These are phyloP conservation scores for Benincasa hispida DNA, from an alignment of 306 rosid genomes.

Conservation along the genomic window DNA sequence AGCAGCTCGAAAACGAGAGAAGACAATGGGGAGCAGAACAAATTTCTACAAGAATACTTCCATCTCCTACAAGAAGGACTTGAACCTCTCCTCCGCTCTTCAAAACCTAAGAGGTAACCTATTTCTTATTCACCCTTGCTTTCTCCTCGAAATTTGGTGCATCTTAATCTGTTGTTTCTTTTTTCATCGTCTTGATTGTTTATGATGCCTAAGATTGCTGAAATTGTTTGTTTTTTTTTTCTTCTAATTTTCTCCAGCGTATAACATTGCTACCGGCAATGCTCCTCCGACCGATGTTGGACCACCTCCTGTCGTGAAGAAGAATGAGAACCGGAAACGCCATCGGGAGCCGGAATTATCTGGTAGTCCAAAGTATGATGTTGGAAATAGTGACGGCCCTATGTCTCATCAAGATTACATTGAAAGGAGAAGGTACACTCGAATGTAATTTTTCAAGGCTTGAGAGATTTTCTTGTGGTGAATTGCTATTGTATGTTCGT, in stretches of 20 bases:
- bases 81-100: slow-evolving; percentile 57
- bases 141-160: background rate
- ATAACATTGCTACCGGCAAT: slow-evolving; percentile 57
- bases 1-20: background rate
- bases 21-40: slow-evolving; percentile 47
- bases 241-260: slow-evolving; percentile 27
- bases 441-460: background rate
- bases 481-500: background rate
- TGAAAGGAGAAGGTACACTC: slow-evolving; percentile 42
- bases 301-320: slow-evolving; percentile 4
- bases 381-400: slow-evolving; percentile 25
- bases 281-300: slow-evolving; percentile 21
- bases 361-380: slow-evolving; percentile 1
- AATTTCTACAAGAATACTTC: slow-evolving; percentile 77
- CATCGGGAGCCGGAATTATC: slow-evolving; percentile 18
- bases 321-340: slow-evolving; percentile 25
- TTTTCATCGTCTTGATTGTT: background rate
- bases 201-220: background rate
- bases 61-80: slow-evolving; percentile 54
- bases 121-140: background rate
- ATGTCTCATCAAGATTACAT: slow-evolving; percentile 70
- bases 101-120: slow-evolving; percentile 41
- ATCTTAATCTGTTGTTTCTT: background rate
- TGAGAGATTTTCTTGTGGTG: background rate
- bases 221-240: background rate